phyloP scores from a whole-genome alignment of 2,329 filamentous ascomycete species.

The Aspergillus novoparasiticus region DNA sequence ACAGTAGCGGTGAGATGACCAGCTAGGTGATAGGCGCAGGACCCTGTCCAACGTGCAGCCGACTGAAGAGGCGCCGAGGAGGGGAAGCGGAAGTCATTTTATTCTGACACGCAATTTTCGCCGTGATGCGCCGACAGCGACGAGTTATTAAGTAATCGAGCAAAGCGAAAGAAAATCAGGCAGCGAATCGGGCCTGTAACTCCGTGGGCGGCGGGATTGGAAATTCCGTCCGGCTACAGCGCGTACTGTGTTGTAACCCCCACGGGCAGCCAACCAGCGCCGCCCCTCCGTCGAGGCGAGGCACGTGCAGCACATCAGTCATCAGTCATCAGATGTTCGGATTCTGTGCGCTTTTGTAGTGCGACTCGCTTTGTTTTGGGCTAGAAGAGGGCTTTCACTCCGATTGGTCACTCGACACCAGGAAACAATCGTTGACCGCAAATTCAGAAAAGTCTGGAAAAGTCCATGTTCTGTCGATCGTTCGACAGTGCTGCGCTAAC shows the following conservation, averaged over 20 bases:
- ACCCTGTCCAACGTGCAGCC: constrained; percentile 16
- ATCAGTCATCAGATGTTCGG: constrained; percentile 1
- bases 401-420: background rate
- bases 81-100: constrained; percentile 3
- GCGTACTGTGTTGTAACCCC: constrained; percentile 4
- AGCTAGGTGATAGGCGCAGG: constrained; percentile 19
- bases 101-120: constrained; percentile 4
- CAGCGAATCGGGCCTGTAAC: constrained; percentile 3
- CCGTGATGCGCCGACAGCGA: constrained; percentile 24
- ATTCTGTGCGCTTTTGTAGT: background rate
- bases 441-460: constrained; percentile 1
- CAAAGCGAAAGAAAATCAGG: background rate
- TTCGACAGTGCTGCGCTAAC: constrained; percentile 10
- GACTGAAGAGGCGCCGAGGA: background rate
- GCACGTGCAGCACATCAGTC: constrained; percentile 6
- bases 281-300: background rate
- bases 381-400: background rate
- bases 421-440: background rate
- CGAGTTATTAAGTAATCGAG: constrained; percentile 24
- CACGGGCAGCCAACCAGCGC: constrained; percentile 1
- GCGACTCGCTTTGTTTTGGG: background rate
- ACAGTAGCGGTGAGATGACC: constrained; percentile 23
- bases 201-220: constrained; percentile 3
- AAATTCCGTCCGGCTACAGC: constrained; percentile 18
- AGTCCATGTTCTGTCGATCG: constrained; percentile 10